A percentile compares a stretch with the other conserved stretches of the same genome.
Evolutionary conservation across 352 stramenopile genomes (phyloP).

Genomic region (Phytophthora macrochlamydospora): DNA sequence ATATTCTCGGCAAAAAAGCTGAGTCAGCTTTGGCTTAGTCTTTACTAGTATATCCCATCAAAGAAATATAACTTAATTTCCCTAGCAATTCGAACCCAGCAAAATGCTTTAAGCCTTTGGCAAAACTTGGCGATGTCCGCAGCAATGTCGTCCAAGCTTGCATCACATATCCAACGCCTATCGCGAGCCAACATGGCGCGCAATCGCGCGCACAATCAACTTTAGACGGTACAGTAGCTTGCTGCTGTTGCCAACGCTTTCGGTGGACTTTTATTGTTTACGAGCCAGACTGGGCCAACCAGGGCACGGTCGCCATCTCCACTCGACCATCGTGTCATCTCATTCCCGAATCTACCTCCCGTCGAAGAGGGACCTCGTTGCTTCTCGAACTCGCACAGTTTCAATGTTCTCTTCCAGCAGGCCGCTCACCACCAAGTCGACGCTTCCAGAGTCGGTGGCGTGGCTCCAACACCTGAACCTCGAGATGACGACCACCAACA

Average conservation of each 20-base stretch:
- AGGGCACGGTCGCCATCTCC: not conserved
- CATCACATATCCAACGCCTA: no score
- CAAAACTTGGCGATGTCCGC: no score
- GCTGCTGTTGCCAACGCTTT: not conserved
- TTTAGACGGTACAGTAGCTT: no score
- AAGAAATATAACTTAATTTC: no score
- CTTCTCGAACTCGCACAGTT: not conserved
- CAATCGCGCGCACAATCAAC: not conserved
- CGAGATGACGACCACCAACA: constrained; percentile 30
- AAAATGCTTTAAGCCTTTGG: not conserved
- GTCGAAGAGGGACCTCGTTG: no score
- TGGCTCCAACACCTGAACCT: constrained; percentile 37
- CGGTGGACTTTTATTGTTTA: constrained; percentile 4
- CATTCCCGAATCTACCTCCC: constrained; percentile 23
- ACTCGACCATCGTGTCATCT: constrained; percentile 2
- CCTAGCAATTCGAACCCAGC: not conserved
- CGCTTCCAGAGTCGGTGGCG: constrained; percentile 34
- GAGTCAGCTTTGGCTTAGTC: no score
- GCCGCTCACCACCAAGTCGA: constrained; percentile 5
- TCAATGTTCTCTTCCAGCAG: constrained; percentile 24
- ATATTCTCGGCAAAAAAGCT: no score
- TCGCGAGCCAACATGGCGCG: not conserved
- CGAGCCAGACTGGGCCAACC: not conserved
- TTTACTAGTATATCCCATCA: no score
- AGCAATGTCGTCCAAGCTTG: no score